Conservation (phyloP, 2,329 filamentous ascomycete genomes). For the Monosporascus sp. region DNA sequence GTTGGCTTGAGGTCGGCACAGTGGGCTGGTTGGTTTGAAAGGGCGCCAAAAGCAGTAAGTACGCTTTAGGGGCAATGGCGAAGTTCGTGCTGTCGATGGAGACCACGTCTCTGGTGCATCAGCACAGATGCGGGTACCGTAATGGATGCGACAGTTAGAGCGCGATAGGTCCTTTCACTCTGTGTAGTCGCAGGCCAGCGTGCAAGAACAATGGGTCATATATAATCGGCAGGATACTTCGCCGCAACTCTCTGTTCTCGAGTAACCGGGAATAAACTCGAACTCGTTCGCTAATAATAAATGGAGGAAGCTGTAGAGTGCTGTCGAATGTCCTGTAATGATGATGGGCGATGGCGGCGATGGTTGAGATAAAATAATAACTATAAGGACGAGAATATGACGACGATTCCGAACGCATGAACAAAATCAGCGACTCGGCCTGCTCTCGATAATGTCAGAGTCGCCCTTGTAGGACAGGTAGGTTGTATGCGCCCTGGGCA, state of each 20-base stretch:
- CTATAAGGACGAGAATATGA: not conserved
- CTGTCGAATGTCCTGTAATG: no score
- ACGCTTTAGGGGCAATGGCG: no score
- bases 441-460: not conserved
- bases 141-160: no score
- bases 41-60: no score
- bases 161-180: no score
- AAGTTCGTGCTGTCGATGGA: not conserved
- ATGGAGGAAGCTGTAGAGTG: no score
- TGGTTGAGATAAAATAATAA: not conserved
- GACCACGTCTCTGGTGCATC: not conserved
- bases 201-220: not conserved
- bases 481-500: not conserved
- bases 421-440: not conserved
- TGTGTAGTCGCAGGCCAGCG: not conserved
- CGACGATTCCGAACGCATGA: not conserved
- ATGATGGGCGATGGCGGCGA: not conserved
- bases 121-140: no score
- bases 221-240: not conserved
- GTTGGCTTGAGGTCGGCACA: no score
- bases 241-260: no score
- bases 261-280: no score
- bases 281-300: no score
- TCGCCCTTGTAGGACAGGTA: not conserved
- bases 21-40: no score